Evolutionary conservation across 768 basidiomycete species (phyloP).

Genomic region (Pisolithus marmoratus): DNA sequence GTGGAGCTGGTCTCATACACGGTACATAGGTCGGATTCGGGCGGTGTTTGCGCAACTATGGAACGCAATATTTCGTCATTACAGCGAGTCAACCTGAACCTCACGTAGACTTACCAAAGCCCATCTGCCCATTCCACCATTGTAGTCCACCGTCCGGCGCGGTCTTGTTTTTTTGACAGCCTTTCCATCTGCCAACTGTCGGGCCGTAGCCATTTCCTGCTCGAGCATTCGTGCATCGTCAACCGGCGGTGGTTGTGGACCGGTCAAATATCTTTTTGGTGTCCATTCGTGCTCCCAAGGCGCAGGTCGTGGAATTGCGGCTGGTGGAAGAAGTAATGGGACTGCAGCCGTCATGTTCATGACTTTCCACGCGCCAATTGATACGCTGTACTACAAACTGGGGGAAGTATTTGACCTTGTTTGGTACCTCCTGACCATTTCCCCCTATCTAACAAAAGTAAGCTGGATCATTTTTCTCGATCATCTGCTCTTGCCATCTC

Average conservation of each 20-base stretch:
- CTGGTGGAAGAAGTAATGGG: slow-evolving; percentile 46
- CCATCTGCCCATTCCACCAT: slow-evolving; percentile 86
- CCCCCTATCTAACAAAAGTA: no score
- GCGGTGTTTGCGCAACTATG: slow-evolving; percentile 68
- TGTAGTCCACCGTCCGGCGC: slow-evolving; percentile 91
- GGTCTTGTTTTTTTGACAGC: slow-evolving; percentile 88
- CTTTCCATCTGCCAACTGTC: slow-evolving; percentile 74
- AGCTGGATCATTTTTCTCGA: no score
- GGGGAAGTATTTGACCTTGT: no score
- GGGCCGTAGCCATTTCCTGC: slow-evolving; percentile 69
- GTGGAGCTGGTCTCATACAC: slow-evolving; percentile 76
- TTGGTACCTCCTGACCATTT: no score
- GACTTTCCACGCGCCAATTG: neutral
- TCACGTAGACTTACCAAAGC: slow-evolving; percentile 53
- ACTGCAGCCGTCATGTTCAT: neutral
- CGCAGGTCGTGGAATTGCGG: slow-evolving; percentile 30
- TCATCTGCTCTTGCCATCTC: no score
- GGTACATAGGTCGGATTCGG: slow-evolving; percentile 74
- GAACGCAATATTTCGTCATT: neutral
- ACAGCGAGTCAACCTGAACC: neutral
- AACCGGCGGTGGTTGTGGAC: slow-evolving; percentile 68
- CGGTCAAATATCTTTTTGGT: slow-evolving; percentile 61
- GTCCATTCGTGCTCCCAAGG: slow-evolving; percentile 62
- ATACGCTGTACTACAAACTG: no score
- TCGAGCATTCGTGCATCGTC: slow-evolving; percentile 76